Evolutionary conservation across 805 yeast species (phyloP), one percentile per base, ranked within the genome.

Genomic region (Zygoascus ofunaensis): DNA sequence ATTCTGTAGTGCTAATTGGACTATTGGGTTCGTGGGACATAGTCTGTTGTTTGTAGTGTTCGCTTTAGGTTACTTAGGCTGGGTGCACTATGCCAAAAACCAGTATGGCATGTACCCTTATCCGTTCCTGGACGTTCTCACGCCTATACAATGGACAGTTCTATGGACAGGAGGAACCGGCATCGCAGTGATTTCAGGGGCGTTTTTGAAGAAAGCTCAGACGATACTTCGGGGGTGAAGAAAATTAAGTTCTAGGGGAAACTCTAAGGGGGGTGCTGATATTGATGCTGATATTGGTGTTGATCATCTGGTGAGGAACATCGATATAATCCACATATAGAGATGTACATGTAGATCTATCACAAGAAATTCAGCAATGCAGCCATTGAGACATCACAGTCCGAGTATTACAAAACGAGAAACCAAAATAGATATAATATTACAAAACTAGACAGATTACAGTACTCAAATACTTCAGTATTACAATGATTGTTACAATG

Each of bases 41-140:
- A 17, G 33, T 17, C 49, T 10, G 28, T 44, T 5, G 24, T 52
- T 30, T 54, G 51, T 39, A 33, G 38, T 18, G 34, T 48, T n/a
- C 30, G 58, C 58, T 10, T 50, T 45, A 8, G 56, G 48, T 14
- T 62, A 62, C 55, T 61, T 61, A 61, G 40, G 37, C 34, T 62
- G 66, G 66, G 49, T 56, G 24, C 61, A 59, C 46, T 47, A 49
- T 38, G 50, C 62, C 4, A 47, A 36, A 34, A 23, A 47, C n/a
- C 35, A 41, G 39, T 63, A 62, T 45, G 57, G 59, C 17, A 56
- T 56, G 47, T 61, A 54, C 39, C 66, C 66, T 15, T 62, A 62
- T 43, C 66, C 66, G 3, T 39, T 62, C 34, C 47, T 62, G 3
- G 51, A 45, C 5, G 42, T 56, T 18, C 52, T 60, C 15, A 39